Evolutionary conservation across 495 filamentous ascomycete species (phyloP), one percentile per base, ranked within the genome.

Genomic region (Rhizodiscina lignyota): DNA sequence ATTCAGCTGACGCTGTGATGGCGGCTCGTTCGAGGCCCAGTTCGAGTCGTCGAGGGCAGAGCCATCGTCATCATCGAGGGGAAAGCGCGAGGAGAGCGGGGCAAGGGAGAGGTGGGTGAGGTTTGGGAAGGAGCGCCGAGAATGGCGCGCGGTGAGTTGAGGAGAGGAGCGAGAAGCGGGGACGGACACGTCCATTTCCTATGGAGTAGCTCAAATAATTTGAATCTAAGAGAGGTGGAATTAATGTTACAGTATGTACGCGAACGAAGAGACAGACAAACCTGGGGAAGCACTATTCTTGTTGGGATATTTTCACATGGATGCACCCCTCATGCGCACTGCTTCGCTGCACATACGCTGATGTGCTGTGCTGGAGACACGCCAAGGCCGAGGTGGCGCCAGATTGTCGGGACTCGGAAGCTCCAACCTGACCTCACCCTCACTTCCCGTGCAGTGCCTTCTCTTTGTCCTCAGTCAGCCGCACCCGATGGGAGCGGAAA

Each of bases 71-170:
- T 41, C 49, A 29, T 52, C 46, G 40, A 50, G 35, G 21, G 46
- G 42, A 33, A 43, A 46, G 35, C 41, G 39, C 26, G 49, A 33
- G 33, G 36, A 44, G 19, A 60, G 53, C 8, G 56, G 56, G 30
- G 56, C 53, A 16, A 58, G 55, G 21, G 55, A 54, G 41, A 60
- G 53, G 44, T 57, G 44, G 43, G 44, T 32, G 16, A 60, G 53
- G 41, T 60, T 60, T 3, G 54, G 54, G 20, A 41, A 46, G 30
- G 55, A 58, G 19, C 54, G 54, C 19, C 50, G 52, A 13, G 43
- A 41, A 11, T 32, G 40, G 32, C 41, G 40, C 16, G 8, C 6
- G 30, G 11, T 6, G 8, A n/a, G 30, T 10, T 24, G 35, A 34
- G 6, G 33, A 35, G 21, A 20, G 11, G 10, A 5, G 33, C 10